These are phyloP conservation scores for Miscanthus sacchariflorus DNA, from an alignment of 202 grass and related monocot genomes.

Conservation along the genomic window DNA sequence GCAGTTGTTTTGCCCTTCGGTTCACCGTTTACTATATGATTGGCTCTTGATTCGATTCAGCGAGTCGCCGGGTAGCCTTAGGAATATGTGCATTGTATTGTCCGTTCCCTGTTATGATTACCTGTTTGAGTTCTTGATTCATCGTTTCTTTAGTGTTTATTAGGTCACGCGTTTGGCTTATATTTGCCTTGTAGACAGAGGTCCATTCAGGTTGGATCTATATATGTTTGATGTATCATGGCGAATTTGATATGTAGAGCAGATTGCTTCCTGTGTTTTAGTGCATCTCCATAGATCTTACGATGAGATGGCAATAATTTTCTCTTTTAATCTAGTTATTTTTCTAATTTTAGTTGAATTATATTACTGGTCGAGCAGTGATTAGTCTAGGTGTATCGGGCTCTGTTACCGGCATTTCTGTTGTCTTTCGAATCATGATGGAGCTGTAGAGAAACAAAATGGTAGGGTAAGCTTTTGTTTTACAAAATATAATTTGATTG, in stretches of 20 bases:
- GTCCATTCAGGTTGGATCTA: too few relatives aligned
- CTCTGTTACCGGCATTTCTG: neutral
- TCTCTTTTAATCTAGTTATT: neutral
- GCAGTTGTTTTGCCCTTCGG: too few relatives aligned
- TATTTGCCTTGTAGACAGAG: neutral
- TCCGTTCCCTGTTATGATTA: neutral
- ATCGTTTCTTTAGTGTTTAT: neutral
- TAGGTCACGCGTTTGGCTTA: neutral
- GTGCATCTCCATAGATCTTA: neutral
- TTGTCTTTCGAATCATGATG: neutral
- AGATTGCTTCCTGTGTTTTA: neutral
- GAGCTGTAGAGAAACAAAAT: neutral
- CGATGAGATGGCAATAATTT: neutral
- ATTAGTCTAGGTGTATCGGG: neutral
- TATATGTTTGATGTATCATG: neutral
- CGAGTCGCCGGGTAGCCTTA: neutral
- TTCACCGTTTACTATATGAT: neutral
- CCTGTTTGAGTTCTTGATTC: neutral
- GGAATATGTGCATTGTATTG: neutral
- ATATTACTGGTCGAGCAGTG: neutral
- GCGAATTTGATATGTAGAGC: neutral
- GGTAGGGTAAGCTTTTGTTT: neutral
- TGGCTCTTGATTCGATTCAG: conserved; percentile 7
- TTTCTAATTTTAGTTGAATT: neutral
- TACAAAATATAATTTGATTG: neutral